A percentile compares a stretch with the other conserved stretches of the same genome.
Conservation (phyloP, 2,329 filamentous ascomycete genomes). For the Fusarium beomiforme region DNA sequence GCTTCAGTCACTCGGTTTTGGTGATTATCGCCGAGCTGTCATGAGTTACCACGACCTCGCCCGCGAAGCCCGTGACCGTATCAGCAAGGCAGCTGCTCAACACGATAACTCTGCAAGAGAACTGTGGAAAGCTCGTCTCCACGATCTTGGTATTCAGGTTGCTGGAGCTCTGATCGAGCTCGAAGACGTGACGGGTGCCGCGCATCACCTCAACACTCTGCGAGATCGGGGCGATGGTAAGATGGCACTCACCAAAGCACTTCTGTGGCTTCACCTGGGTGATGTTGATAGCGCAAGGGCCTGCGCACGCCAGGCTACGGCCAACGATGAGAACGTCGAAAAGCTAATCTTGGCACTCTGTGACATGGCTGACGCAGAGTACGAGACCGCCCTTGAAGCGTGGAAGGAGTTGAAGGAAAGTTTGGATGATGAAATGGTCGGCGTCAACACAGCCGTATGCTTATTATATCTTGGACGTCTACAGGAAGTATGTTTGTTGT, state of each 20-base stretch:
- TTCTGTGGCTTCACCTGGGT: constrained; percentile 83
- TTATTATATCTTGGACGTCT: constrained; percentile 84
- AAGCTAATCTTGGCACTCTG: constrained; percentile 73
- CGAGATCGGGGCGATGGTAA: constrained; percentile 51
- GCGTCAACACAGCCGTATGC: constrained; percentile 86
- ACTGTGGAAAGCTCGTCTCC: constrained; percentile 77
- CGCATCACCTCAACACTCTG: constrained; percentile 74
- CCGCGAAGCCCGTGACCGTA: constrained; percentile 74
- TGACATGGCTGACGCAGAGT: constrained; percentile 81
- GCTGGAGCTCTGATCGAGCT: constrained; percentile 80
- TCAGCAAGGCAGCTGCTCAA: constrained; percentile 57
- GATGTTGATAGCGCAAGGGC: constrained; percentile 74
- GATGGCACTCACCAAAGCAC: constrained; percentile 62
- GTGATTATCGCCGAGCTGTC: constrained; percentile 83
- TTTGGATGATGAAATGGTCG: constrained; percentile 72
- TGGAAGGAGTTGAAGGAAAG: constrained; percentile 65
- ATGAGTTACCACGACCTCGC: constrained; percentile 93
- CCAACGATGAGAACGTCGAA: constrained; percentile 50
- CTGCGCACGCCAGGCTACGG: constrained; percentile 54
- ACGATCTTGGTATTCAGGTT: constrained; percentile 77
- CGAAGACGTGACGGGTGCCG: constrained; percentile 85
- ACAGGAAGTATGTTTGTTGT: constrained; percentile 64
- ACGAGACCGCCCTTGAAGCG: constrained; percentile 67
- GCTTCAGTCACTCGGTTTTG: constrained; percentile 85
- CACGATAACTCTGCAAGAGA: constrained; percentile 65